These are phyloP conservation scores for Aspergillus calidoustus DNA, from an alignment of 2,329 filamentous ascomycete genomes.

Conservation along the genomic window DNA sequence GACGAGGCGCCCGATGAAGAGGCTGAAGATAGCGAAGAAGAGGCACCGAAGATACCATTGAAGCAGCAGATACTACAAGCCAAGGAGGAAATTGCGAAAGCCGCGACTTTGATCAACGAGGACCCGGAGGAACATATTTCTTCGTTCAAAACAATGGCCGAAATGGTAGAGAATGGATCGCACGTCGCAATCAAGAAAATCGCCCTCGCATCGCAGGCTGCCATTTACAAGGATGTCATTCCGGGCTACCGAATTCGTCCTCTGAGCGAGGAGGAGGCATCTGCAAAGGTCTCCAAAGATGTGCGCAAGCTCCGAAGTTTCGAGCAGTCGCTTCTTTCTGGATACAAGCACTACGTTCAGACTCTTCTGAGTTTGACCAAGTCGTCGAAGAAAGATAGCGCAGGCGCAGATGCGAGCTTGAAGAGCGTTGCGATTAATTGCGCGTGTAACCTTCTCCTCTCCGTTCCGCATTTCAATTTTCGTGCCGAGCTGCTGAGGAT, in stretches of 20 bases:
- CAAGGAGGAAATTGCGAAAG: constrained; percentile 88
- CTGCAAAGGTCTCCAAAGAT: constrained; percentile 87
- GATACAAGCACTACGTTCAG: constrained; percentile 84
- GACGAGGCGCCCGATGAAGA: constrained; percentile 45
- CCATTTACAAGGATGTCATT: constrained; percentile 94
- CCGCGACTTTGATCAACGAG: constrained; percentile 82
- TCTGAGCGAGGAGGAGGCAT: constrained; percentile 72
- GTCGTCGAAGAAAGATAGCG: constrained; percentile 48
- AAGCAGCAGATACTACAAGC: constrained; percentile 81
- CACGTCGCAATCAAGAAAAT: constrained; percentile 80
- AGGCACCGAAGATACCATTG: constrained; percentile 69
- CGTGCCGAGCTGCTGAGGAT: constrained; percentile 86
- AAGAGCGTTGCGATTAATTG: constrained; percentile 82
- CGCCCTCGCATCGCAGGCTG: constrained; percentile 80
- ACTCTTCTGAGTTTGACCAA: constrained; percentile 72
- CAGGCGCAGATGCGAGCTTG: constrained; percentile 50
- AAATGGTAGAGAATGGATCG: constrained; percentile 67
- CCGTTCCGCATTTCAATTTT: constrained; percentile 97
- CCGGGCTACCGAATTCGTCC: constrained; percentile 94
- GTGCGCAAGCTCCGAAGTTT: constrained; percentile 80
- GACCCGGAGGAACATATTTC: constrained; percentile 88
- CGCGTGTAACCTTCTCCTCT: constrained; percentile 76
- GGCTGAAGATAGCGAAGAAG: constrained; percentile 53
- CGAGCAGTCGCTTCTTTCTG: constrained; percentile 82
- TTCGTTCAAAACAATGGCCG: constrained; percentile 76